Evolutionary conservation across 805 yeast species (phyloP).

Genomic region (Lipomyces orientalis): DNA sequence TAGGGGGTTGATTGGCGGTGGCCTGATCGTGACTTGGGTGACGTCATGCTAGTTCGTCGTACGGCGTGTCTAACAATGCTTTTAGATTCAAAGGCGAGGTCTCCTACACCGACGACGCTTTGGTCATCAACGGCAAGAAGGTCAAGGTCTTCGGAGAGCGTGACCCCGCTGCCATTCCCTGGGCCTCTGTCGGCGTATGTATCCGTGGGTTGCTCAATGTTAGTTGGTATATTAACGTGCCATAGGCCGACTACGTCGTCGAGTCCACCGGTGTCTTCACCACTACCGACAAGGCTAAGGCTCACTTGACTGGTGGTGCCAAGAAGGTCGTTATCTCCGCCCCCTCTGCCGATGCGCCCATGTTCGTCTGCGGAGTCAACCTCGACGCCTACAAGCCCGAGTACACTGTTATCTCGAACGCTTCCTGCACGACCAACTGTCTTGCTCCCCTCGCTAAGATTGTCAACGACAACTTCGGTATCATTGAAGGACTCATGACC

Average conservation of each 20-base stretch:
- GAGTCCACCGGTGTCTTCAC: constrained; percentile 97
- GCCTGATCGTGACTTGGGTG: neutral
- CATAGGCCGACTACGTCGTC: constrained; percentile 72
- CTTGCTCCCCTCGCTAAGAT: constrained; percentile 94
- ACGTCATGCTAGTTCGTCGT: neutral
- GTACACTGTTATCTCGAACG: constrained; percentile 81
- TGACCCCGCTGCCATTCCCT: constrained; percentile 86
- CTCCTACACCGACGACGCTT: constrained; percentile 51
- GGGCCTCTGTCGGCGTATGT: constrained; percentile 75
- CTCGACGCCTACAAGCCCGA: constrained; percentile 77
- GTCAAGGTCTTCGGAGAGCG: constrained; percentile 76
- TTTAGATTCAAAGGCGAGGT: constrained; percentile 72
- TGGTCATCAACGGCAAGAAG: constrained; percentile 71
- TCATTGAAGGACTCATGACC: constrained; percentile 93
- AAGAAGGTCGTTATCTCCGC: constrained; percentile 94
- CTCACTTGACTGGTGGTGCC: constrained; percentile 90
- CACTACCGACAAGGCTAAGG: constrained; percentile 75
- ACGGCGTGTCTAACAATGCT: neutral
- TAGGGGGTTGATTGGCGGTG: neutral
- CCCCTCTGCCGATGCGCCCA: constrained; percentile 92
- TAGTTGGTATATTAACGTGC: neutral
- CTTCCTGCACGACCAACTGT: constrained; percentile 96
- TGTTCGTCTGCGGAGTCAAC: constrained; percentile 94
- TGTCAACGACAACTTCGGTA: constrained; percentile 81
- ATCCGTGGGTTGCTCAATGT: no score